Conservation (phyloP, 495 filamentous ascomycete species). For the Durotheca rogersii region DNA sequence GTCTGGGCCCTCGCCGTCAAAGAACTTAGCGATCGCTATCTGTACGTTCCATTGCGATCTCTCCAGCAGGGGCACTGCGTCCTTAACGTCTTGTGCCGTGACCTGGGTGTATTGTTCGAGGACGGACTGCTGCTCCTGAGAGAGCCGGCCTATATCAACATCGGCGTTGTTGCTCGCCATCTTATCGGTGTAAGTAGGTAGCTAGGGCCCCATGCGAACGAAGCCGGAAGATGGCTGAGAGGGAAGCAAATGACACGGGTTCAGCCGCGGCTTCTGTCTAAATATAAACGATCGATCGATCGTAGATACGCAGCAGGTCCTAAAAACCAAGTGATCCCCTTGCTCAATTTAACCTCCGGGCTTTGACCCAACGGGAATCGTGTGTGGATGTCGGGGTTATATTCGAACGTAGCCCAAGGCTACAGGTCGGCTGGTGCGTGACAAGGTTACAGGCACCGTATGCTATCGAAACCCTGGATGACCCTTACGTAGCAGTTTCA, state of each 20-base stretch:
- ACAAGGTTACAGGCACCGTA: too few relatives aligned
- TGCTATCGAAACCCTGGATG: too few relatives aligned
- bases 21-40: slow-evolving; percentile 96
- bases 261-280: too few relatives aligned
- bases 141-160: slow-evolving; percentile 68
- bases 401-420: too few relatives aligned
- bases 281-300: too few relatives aligned
- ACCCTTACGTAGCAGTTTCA: not conserved
- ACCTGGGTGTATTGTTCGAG: slow-evolving; percentile 87
- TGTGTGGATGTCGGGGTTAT: too few relatives aligned
- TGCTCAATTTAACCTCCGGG: too few relatives aligned
- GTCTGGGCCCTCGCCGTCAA: slow-evolving; percentile 89
- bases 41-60: slow-evolving; percentile 95
- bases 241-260: too few relatives aligned
- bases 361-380: too few relatives aligned
- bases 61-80: slow-evolving; percentile 77
- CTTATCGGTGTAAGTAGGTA: slow-evolving; percentile 3
- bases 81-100: slow-evolving; percentile 74
- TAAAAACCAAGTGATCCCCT: too few relatives aligned
- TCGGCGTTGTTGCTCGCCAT: slow-evolving; percentile 43
- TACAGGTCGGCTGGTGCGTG: too few relatives aligned
- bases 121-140: slow-evolving; percentile 70
- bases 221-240: not conserved
- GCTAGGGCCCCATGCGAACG: slow-evolving; percentile 10
- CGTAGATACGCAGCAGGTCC: too few relatives aligned